Base-by-base conservation (phyloP, 2,329 filamentous ascomycete genomes). In the Chrysoporthe cubensis region DNA sequence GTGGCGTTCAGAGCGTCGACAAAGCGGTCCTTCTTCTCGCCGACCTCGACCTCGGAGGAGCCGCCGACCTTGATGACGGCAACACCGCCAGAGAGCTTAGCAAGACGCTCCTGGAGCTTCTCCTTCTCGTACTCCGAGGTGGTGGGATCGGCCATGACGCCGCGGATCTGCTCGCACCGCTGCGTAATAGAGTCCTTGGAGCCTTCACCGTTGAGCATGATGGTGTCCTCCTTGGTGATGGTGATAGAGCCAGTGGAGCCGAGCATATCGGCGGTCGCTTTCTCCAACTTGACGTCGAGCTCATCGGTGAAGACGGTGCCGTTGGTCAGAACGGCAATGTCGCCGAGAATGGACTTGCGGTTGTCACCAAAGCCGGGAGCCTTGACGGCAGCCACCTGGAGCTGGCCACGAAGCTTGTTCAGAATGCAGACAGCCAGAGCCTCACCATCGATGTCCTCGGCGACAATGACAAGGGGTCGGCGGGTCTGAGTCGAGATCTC, bases 61-160 rank as follows among this genome's bases (percentile, higher is more conserved):
- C 96, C 96, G 76, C 96, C 96, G 72, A 99, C 96, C 89, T 97
- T 97, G 88, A 99, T 98, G 83, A 99, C 96, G 75, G 96, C 96
- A 76, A 99, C 96, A 88, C 96, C 96, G 72, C 96, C 96, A 74
- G 96, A 98, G 74, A 99, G 92, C 90, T 99, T 99, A 75, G 96
- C 96, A 71, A 99, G 92, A 84, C 96, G 96, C 87, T 99, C 96
- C 86, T 98, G 96, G 73, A 99, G 93, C 90, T 99, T 99, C 91
- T 99, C 96, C 89, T 97, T 98, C 89, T 99, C 96, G 84, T 99
- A 99, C 78, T 99, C 96, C 61, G 94, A 97, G 72, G 96, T 99
- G 75, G 88, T 90, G 73, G 95, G 91, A 84, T 99, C 96, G 71
- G 86, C 87, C 86, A 97, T 97, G 82, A 98, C 94, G 74, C 95